Conservation (phyloP, 2,329 filamentous ascomycete genomes). For the Verticillium nonalfalfae region DNA sequence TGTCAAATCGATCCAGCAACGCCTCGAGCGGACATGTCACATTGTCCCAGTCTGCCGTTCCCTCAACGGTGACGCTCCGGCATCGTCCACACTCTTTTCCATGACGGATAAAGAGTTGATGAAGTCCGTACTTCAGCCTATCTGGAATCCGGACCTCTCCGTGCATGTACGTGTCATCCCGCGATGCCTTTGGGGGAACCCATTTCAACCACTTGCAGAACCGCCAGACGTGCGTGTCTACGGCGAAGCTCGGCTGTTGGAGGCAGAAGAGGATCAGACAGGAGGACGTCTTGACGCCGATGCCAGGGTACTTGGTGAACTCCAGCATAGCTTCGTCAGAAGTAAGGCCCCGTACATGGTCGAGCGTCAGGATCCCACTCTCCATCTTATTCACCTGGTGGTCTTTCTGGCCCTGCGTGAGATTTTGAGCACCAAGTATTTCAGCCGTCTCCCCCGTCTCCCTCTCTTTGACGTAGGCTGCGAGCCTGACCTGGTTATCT, state of each 20-base stretch:
- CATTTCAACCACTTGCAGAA: slow-evolving; percentile 47
- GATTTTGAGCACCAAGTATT: slow-evolving; percentile 32
- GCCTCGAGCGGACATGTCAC: slow-evolving; percentile 35
- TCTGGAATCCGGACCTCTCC: slow-evolving; percentile 45
- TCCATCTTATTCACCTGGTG: slow-evolving; percentile 51
- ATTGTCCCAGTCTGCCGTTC: slow-evolving; percentile 56
- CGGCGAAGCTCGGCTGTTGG: slow-evolving; percentile 45
- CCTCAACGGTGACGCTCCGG: slow-evolving; percentile 44
- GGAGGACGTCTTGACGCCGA: slow-evolving; percentile 51
- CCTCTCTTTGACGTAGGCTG: slow-evolving; percentile 38
- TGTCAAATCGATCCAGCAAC: slow-evolving; percentile 22
- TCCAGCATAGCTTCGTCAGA: slow-evolving; percentile 43
- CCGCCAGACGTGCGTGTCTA: slow-evolving; percentile 51
- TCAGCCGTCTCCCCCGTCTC: slow-evolving; percentile 30
- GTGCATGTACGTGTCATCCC: slow-evolving; percentile 44
- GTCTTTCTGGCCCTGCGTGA: slow-evolving; percentile 42
- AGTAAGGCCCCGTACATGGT: slow-evolving; percentile 39
- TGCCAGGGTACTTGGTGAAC: slow-evolving; percentile 42
- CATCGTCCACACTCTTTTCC: slow-evolving; percentile 43
- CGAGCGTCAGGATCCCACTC: slow-evolving; percentile 50
- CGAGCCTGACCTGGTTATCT: slow-evolving; percentile 47
- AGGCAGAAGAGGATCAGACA: slow-evolving; percentile 53
- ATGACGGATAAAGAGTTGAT: slow-evolving; percentile 48
- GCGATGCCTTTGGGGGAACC: slow-evolving; percentile 42
- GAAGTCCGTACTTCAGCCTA: slow-evolving; percentile 47